Base-by-base conservation (phyloP, 2,329 filamentous ascomycete genomes). In the Teratosphaeria destructans region DNA sequence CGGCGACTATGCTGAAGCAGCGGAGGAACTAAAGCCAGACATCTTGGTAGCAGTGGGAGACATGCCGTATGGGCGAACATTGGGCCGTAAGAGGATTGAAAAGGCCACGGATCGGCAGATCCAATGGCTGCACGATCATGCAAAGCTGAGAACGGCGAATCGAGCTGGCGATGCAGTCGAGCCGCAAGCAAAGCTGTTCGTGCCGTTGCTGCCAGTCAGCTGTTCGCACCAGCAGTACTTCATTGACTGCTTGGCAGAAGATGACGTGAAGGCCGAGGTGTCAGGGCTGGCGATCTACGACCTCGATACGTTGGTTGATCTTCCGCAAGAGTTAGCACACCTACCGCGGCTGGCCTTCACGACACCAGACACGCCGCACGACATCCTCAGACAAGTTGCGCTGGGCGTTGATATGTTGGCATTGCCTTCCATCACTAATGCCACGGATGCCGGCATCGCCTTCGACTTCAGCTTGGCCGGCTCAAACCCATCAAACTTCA, bases 61-160 rank as follows among this genome's bases (percentile, higher is more conserved):
- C 73, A 72, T 86, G 26, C 81, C 92, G 10, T 79, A 81, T 35
- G 82, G 82, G 65, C 76, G 76, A 58, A 63, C 67, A 16, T 58
- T 71, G 57, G 66, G 68, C 29, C 67, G 64, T 32, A 96, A 95
- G 74, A 82, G 92, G 54, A 83, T 88, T 54, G 79, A 85, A 39
- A 91, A 89, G 68, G 96, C 96, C 85, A 86, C 85, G 27, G 90
- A 94, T 69, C 82, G 93, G 59, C 96, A 90, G 0, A 88, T 94
- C 70, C 81, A 83, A 43, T 97, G 91, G 90, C 32, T 43, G 19
- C 82, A 84, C 27, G 82, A 88, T 63, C 84, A 90, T 56, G 78
- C 91, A 39, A 74, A 62, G 23, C 35, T 63, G 12, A 57, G 64
- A 32, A 56, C 58, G 12, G 32, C 26, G 58, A 52, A 52, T 54